Evolutionary conservation across 2,329 filamentous ascomycete species (phyloP).

Genomic region (Cryphonectria naterciae): DNA sequence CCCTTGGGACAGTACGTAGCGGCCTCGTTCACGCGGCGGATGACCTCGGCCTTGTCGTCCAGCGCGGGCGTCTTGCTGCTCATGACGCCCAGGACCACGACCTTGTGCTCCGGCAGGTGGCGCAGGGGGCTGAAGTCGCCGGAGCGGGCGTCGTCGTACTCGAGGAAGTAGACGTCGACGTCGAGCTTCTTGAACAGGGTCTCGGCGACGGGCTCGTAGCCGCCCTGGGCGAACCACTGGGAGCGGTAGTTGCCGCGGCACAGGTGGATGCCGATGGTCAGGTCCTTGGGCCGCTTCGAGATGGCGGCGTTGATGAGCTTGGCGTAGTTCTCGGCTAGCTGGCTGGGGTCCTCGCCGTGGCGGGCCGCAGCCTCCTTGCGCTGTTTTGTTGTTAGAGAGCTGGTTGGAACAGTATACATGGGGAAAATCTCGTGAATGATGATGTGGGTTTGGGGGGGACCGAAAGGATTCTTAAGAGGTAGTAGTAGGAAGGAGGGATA

Average conservation of each 20-base stretch:
- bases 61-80: constrained; percentile 60
- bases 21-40: constrained; percentile 48
- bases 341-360: constrained; percentile 53
- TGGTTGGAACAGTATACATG: not conserved
- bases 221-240: constrained; percentile 61
- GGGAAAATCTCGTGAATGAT: not conserved
- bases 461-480: not conserved
- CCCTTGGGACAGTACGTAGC: constrained; percentile 53
- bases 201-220: constrained; percentile 55
- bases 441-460: not conserved
- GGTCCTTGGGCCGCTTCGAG: constrained; percentile 54
- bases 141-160: constrained; percentile 60
- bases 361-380: constrained; percentile 55
- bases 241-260: constrained; percentile 61
- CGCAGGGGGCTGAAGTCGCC: constrained; percentile 60
- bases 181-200: constrained; percentile 51
- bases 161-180: constrained; percentile 61
- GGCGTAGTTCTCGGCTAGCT: constrained; percentile 56
- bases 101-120: constrained; percentile 57
- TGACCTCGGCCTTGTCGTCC: constrained; percentile 48
- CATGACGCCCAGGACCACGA: constrained; percentile 60
- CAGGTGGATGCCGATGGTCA: constrained; percentile 61
- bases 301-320: constrained; percentile 59
- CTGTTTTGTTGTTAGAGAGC: not conserved
- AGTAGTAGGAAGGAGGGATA: too few species aligned